Evolutionary conservation across 768 basidiomycete genomes (phyloP).

Genomic region (Tricholomella constricta): DNA sequence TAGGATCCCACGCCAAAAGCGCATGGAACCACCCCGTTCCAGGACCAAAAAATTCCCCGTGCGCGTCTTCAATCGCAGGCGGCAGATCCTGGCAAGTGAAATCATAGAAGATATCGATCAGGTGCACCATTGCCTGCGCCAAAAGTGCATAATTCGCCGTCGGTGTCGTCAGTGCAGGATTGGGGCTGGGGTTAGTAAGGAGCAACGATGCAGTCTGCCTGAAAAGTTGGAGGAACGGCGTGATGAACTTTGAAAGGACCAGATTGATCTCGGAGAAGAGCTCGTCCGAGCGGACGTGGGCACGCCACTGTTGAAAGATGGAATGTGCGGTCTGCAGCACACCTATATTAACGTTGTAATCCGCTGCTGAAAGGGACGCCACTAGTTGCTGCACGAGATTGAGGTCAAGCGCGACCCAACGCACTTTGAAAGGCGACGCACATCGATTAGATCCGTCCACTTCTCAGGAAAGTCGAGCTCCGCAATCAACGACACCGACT

Average conservation of each 20-base stretch:
- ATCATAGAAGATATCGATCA: conserved; percentile 90
- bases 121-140: conserved; percentile 74
- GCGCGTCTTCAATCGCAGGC: conserved; percentile 88
- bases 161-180: conserved; percentile 35
- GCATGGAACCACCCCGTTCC: conserved; percentile 72
- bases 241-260: conserved; percentile 81
- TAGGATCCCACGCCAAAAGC: conserved; percentile 80
- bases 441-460: conserved; percentile 91
- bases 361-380: conserved; percentile 70
- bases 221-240: conserved; percentile 85
- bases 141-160: conserved; percentile 48
- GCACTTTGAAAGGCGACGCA: conserved; percentile 43
- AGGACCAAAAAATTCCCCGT: conserved; percentile 79
- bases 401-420: conserved; percentile 1
- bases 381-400: conserved; percentile 77
- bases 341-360: conserved; percentile 86
- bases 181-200: conserved; percentile 40
- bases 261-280: conserved; percentile 92
- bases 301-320: conserved; percentile 93
- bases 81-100: conserved; percentile 95
- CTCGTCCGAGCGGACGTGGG: conserved; percentile 82
- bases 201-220: conserved; percentile 59
- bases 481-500: conserved; percentile 90
- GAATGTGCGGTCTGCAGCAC: conserved; percentile 95
- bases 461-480: conserved; percentile 86